Evolutionary conservation across 2,329 filamentous ascomycete species (phyloP).

Genomic region (Penicillium freii): DNA sequence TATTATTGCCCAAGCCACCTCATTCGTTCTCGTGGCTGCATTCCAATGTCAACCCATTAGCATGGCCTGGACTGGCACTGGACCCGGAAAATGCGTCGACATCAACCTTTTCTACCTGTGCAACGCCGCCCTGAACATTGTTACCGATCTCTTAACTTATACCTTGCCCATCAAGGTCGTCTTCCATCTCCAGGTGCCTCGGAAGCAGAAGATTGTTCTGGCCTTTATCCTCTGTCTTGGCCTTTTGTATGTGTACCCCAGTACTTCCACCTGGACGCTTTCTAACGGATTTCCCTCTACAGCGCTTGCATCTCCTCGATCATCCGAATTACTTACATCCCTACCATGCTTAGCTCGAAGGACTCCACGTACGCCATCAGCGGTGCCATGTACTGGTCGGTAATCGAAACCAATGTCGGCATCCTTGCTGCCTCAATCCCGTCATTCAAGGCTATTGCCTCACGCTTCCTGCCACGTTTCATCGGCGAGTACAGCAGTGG

Average conservation of each 20-base stretch:
- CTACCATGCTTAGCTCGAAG: slow-evolving; percentile 40
- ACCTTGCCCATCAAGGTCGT: slow-evolving; percentile 52
- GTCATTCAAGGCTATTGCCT: slow-evolving; percentile 42
- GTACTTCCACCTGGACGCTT: background rate
- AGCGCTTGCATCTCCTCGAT: slow-evolving; percentile 50
- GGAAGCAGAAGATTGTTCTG: slow-evolving; percentile 49
- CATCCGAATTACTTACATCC: slow-evolving; percentile 48
- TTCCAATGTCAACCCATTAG: slow-evolving; percentile 47
- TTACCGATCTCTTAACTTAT: slow-evolving; percentile 58
- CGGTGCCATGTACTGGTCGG: slow-evolving; percentile 48
- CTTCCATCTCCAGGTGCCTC: slow-evolving; percentile 47
- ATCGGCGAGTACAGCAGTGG: slow-evolving; percentile 34
- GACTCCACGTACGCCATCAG: slow-evolving; percentile 40
- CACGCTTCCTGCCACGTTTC: slow-evolving; percentile 45
- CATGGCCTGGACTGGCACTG: slow-evolving; percentile 40
- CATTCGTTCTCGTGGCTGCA: slow-evolving; percentile 44
- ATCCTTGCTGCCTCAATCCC: slow-evolving; percentile 46
- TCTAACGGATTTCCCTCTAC: background rate
- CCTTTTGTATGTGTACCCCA: slow-evolving; percentile 39
- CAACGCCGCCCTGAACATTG: slow-evolving; percentile 59
- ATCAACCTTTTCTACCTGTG: slow-evolving; percentile 53
- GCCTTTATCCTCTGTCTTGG: slow-evolving; percentile 52
- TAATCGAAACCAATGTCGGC: slow-evolving; percentile 44
- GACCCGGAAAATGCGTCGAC: slow-evolving; percentile 44
- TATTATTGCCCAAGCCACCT: slow-evolving; percentile 41